phyloP scores from a whole-genome alignment of 768 basidiomycete species.

The Xerocomus spinulosus region DNA sequence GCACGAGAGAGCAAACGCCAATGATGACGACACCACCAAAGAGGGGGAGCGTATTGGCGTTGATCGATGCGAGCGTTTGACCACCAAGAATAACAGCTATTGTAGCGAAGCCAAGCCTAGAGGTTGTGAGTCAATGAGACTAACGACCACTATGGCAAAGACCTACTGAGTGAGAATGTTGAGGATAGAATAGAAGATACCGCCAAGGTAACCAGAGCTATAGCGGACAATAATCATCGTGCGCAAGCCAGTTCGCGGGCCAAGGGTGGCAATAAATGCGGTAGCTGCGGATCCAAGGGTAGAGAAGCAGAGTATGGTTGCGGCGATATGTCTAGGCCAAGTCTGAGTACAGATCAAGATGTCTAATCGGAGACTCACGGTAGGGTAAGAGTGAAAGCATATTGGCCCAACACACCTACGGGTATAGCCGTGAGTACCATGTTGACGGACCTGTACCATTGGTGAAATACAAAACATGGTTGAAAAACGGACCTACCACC shows the following conservation, averaged over 20 bases:
- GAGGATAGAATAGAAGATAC: slow-evolving; percentile 45
- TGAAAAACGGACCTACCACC: slow-evolving; percentile 31
- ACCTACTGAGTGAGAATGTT: slow-evolving; percentile 50
- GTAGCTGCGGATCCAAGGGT: slow-evolving; percentile 40
- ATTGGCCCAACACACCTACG: slow-evolving; percentile 46
- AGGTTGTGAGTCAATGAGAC: not conserved
- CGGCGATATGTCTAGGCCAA: slow-evolving; percentile 37
- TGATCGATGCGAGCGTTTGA: slow-evolving; percentile 45
- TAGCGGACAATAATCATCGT: slow-evolving; percentile 52
- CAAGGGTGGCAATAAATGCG: slow-evolving; percentile 51
- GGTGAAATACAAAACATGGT: not conserved
- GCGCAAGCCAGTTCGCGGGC: slow-evolving; percentile 48
- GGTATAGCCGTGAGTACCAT: slow-evolving; percentile 45
- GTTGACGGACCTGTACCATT: slow-evolving; percentile 40
- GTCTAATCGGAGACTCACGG: slow-evolving; percentile 27
- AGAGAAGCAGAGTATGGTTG: slow-evolving; percentile 43
- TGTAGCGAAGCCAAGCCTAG: slow-evolving; percentile 45
- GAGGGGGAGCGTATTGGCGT: slow-evolving; percentile 41
- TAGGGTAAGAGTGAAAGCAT: slow-evolving; percentile 45
- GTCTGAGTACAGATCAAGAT: not conserved
- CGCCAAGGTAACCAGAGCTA: slow-evolving; percentile 46
- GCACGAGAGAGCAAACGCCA: slow-evolving; percentile 37
- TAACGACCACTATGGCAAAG: not conserved
- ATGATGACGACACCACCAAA: slow-evolving; percentile 48
- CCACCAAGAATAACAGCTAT: slow-evolving; percentile 50